These are phyloP conservation scores for Caryopteris hybrid DNA, from an alignment of 305 asterid genomes.

Conservation along the genomic window DNA sequence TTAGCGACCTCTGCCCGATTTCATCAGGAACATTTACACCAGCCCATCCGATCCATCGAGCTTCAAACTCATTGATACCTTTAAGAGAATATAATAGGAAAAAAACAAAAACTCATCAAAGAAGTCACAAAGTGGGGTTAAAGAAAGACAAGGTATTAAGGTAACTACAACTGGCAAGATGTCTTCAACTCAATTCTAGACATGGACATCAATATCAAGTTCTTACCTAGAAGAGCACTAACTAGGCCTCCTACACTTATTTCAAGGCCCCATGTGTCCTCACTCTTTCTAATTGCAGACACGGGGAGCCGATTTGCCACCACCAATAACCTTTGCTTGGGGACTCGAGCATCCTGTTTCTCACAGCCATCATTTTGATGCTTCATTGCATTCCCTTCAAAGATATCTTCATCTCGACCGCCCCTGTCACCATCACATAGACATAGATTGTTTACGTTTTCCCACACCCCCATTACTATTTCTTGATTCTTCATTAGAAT, in stretches of 20 bases:
- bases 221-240: slow-evolving; percentile 78
- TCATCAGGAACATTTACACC: slow-evolving; percentile 91
- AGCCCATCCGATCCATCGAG: slow-evolving; percentile 96
- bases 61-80: slow-evolving; percentile 84
- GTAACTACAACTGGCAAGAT: neutral
- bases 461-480: slow-evolving; percentile 39
- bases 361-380: slow-evolving; percentile 27
- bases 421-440: slow-evolving; percentile 41
- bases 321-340: slow-evolving; percentile 62
- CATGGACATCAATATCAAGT: slow-evolving; percentile 3
- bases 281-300: slow-evolving; percentile 69
- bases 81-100: slow-evolving; percentile 16
- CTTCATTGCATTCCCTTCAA: slow-evolving; percentile 33
- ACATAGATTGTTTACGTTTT: slow-evolving; percentile 31
- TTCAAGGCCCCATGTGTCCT: slow-evolving; percentile 75
- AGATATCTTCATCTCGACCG: slow-evolving; percentile 37
- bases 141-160: neutral
- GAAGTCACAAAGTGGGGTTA: slow-evolving; percentile 1
- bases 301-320: slow-evolving; percentile 90
- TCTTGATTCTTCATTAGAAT: slow-evolving; percentile 43
- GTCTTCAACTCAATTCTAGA: neutral
- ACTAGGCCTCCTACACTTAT: slow-evolving; percentile 85
- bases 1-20: slow-evolving; percentile 71
- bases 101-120: neutral
- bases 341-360: slow-evolving; percentile 40